Evolutionary conservation across 2,329 filamentous ascomycete genomes (phyloP).

Genomic region (Emericellopsis atlantica): DNA sequence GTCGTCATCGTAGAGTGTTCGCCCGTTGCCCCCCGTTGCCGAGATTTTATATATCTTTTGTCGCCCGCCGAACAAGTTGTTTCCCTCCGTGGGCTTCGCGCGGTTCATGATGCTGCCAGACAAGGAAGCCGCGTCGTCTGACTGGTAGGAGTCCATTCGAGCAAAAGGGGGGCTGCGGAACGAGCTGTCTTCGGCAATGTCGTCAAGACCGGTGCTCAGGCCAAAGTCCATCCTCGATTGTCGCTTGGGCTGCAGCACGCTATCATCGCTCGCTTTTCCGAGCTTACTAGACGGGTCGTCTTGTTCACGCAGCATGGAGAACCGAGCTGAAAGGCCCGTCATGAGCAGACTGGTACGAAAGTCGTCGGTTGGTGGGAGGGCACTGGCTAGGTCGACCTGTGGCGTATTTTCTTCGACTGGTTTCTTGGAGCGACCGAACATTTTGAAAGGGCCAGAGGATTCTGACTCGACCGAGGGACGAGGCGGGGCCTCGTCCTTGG

Average conservation of each 20-base stretch:
- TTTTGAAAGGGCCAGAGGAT: constrained; percentile 35
- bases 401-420: constrained; percentile 43
- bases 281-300: constrained; percentile 82
- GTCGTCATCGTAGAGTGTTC: constrained; percentile 77
- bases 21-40: constrained; percentile 36
- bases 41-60: constrained; percentile 92
- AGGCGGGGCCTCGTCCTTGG: constrained; percentile 37
- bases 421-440: constrained; percentile 45
- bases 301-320: constrained; percentile 93
- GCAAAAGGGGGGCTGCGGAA: constrained; percentile 49
- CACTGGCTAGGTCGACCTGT: constrained; percentile 57
- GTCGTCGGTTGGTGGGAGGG: constrained; percentile 71
- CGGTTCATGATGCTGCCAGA: constrained; percentile 70
- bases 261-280: constrained; percentile 91
- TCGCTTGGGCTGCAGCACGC: constrained; percentile 72
- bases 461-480: constrained; percentile 43
- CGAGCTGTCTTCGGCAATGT: constrained; percentile 87
- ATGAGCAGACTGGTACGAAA: constrained; percentile 94
- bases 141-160: constrained; percentile 53
- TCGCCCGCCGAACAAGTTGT: constrained; percentile 84
- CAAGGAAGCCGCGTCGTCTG: constrained; percentile 58
- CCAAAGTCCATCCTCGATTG: constrained; percentile 70
- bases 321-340: constrained; percentile 86
- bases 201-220: constrained; percentile 45
- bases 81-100: constrained; percentile 73